Conservation (phyloP, 371 early-diverging fungal genomes). For the Syncephalastrum monosporum region DNA sequence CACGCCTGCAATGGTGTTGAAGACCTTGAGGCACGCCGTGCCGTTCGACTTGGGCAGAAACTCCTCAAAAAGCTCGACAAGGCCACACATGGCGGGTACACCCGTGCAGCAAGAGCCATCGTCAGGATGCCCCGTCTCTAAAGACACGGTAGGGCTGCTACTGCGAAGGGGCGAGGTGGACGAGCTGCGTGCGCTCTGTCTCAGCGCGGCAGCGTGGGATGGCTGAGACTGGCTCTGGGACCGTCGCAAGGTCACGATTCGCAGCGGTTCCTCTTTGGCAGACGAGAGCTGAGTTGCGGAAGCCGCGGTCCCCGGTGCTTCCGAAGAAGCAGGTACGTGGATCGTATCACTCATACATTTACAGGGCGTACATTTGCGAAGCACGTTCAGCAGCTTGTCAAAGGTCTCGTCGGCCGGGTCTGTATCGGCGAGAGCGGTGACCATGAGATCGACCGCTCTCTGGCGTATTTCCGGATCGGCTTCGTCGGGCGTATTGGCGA, state of each 20-base stretch:
- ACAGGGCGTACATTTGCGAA: constrained; percentile 46
- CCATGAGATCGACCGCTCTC: constrained; percentile 49
- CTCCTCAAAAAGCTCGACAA: constrained; percentile 39
- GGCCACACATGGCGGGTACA: constrained; percentile 32
- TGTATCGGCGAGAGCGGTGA: constrained; percentile 36
- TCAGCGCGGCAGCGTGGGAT: neutral
- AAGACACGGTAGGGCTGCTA: constrained; percentile 9
- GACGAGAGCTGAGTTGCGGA: constrained; percentile 1
- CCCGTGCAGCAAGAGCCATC: constrained; percentile 22
- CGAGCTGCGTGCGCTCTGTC: constrained; percentile 7
- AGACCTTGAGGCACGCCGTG: constrained; percentile 39
- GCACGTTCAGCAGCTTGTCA: constrained; percentile 37
- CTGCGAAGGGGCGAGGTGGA: constrained; percentile 10
- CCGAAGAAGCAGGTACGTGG: neutral
- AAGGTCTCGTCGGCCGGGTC: constrained; percentile 33
- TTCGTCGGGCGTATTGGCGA: constrained; percentile 54
- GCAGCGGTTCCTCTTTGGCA: constrained; percentile 6
- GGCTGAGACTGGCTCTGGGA: constrained; percentile 18
- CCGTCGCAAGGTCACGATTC: constrained; percentile 12
- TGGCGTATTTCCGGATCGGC: constrained; percentile 49
- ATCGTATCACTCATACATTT: constrained; percentile 25
- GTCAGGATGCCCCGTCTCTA: neutral
- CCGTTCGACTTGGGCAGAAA: constrained; percentile 8
- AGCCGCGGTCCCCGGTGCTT: neutral
- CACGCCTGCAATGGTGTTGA: constrained; percentile 46